Evolutionary conservation across 2,329 filamentous ascomycete species (phyloP).

Genomic region (Gaeumannomyces sp.): DNA sequence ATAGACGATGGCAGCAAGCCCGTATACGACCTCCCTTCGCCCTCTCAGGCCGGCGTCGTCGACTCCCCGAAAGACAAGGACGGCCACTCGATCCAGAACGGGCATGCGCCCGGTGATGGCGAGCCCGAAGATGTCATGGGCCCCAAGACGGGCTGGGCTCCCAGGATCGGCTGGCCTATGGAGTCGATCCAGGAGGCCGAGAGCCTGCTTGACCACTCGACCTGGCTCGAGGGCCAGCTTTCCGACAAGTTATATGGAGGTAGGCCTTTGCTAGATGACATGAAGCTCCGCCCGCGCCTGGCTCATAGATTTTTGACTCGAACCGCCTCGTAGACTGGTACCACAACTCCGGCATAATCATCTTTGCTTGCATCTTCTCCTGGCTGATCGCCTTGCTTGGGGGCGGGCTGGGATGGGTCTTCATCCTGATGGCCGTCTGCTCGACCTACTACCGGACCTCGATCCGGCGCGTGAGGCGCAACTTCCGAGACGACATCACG

Average conservation of each 20-base stretch:
- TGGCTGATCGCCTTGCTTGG: conserved; percentile 88
- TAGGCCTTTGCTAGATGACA: conserved; percentile 29
- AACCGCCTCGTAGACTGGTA: conserved; percentile 70
- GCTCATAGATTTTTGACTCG: conserved; percentile 11
- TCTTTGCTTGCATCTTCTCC: conserved; percentile 84
- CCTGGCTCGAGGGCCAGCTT: conserved; percentile 75
- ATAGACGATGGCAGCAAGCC: conserved; percentile 63
- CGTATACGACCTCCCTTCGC: conserved; percentile 70
- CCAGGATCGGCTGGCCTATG: conserved; percentile 68
- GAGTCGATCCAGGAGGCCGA: conserved; percentile 52
- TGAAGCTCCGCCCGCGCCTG: background rate
- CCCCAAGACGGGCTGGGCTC: conserved; percentile 75
- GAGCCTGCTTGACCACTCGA: conserved; percentile 79
- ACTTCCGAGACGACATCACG: conserved; percentile 90
- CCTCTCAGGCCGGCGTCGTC: conserved; percentile 64
- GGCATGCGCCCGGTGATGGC: conserved; percentile 45
- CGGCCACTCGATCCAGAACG: conserved; percentile 42
- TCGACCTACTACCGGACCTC: conserved; percentile 97
- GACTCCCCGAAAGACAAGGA: conserved; percentile 44
- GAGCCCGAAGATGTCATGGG: conserved; percentile 50
- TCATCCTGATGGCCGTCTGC: conserved; percentile 87
- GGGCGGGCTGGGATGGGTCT: conserved; percentile 86
- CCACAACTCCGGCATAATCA: conserved; percentile 89
- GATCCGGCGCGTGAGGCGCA: conserved; percentile 83
- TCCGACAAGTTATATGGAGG: conserved; percentile 88